Evolutionary conservation across 2,329 filamentous ascomycete species (phyloP).

Genomic region (Cordyceps tenuipes): DNA sequence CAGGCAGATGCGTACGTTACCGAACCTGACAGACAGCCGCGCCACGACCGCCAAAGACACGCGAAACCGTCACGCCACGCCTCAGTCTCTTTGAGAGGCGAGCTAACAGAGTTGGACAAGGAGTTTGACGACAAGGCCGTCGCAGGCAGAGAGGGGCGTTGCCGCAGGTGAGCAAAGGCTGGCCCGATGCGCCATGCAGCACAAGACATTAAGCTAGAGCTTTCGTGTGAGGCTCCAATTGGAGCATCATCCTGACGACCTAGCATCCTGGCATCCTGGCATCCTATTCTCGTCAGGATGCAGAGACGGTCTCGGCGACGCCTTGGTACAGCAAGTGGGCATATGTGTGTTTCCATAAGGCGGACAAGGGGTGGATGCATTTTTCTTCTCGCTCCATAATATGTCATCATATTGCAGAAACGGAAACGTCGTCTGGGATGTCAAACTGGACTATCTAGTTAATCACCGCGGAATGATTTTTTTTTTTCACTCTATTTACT

Average conservation of each 20-base stretch:
- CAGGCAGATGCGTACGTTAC: neutral
- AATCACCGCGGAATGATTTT: neutral
- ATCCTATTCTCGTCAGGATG: too few species aligned
- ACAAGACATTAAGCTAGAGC: neutral
- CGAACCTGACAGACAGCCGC: neutral
- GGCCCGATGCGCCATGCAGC: slow-evolving; percentile 5
- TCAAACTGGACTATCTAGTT: neutral
- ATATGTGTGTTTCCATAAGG: slow-evolving; percentile 2
- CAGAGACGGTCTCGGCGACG: neutral
- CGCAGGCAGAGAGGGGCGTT: neutral
- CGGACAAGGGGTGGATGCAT: neutral
- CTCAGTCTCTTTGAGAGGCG: neutral
- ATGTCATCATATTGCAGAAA: slow-evolving; percentile 7
- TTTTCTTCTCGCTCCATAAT: slow-evolving; percentile 1
- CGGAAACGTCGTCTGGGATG: neutral
- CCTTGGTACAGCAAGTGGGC: neutral
- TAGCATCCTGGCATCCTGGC: slow-evolving; percentile 1
- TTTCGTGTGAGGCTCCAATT: neutral
- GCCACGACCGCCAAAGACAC: slow-evolving; percentile 6
- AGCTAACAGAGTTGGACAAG: neutral
- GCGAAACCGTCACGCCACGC: slow-evolving; percentile 8
- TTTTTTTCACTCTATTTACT: neutral
- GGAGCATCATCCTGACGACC: neutral
- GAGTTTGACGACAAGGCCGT: neutral
- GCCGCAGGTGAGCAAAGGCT: neutral